Base-by-base conservation (phyloP, 208 protist species). In the Leishmania turanica region DNA sequence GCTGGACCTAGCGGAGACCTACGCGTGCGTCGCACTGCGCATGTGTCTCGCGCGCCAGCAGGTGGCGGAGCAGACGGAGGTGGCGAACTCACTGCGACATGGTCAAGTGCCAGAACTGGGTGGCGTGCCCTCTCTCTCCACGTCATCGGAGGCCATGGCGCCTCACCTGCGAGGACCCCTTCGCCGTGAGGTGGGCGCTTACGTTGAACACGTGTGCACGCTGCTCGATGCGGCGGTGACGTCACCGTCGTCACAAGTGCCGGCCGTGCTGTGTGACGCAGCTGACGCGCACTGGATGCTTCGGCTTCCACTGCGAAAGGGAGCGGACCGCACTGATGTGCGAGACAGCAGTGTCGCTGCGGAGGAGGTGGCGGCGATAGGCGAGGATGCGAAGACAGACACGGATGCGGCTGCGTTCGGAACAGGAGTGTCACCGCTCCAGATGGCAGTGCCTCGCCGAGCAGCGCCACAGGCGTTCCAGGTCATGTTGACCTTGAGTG, bases 251-350 rank as follows among this genome's bases (percentile, higher is more conserved):
- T 53, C 9, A 27, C 71, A 80, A 37, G 81, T 93, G 27, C 91
- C 91, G 45, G 49, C 74, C 4, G 77, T 84, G 24, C 86, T 89
- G n/a, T 78, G 82, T 69, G 73, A 86, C 3, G 88, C 88, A 0
- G 88, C 84, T n/a, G 89, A 91, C 70, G 87, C 84, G n/a, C 84
- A 89, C 58, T 93, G 91, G 91, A 83, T 93, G 58, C 82, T 95
- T 73, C 79, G 88, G 17, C 37, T 77, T 56, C 69, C 79, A 0
- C n/a, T 60, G 66, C 51, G 54, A 1, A 51, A 51, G 7, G 13
- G 65, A 5, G 5, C 6, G 24, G 40, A 1, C 21, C 13, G n/a
- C 17, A 40, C 19, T 15, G 53, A 60, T 58, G 53, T 8, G 11
- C 24, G 66, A 19, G 27, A 4, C 15, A 27, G 70, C 13, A 27